Conservation (phyloP, 495 filamentous ascomycete species). For the Apiosordaria backusii region DNA sequence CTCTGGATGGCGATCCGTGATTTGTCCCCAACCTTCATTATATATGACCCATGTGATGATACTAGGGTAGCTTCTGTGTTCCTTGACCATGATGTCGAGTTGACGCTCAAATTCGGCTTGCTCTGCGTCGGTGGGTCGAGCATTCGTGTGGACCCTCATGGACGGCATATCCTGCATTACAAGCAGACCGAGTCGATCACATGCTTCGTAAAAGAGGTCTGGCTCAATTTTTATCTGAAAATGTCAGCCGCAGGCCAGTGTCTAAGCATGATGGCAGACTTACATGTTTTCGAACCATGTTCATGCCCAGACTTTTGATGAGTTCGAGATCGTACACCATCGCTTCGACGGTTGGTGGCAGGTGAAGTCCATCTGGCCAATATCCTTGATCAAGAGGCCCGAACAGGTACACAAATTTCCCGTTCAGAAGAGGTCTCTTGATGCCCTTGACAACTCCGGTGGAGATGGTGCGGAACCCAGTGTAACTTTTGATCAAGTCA, state of each 20-base stretch:
- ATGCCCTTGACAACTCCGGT: conserved; percentile 53
- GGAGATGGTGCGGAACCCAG: conserved; percentile 62
- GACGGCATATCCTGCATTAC: conserved; percentile 70
- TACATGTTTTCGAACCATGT: conserved; percentile 66
- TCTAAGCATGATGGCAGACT: conserved; percentile 17
- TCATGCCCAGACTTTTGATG: conserved; percentile 61
- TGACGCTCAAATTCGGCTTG: conserved; percentile 61
- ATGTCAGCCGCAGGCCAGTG: not conserved
- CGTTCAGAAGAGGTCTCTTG: conserved; percentile 59
- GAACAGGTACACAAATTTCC: conserved; percentile 62
- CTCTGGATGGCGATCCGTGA: conserved; percentile 49
- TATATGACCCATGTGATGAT: conserved; percentile 61
- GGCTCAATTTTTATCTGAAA: conserved; percentile 64
- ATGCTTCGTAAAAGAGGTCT: conserved; percentile 63
- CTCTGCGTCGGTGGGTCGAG: conserved; percentile 42
- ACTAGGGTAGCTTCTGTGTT: conserved; percentile 60
- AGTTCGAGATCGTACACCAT: conserved; percentile 62
- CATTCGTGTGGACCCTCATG: conserved; percentile 37
- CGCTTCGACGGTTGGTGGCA: conserved; percentile 57
- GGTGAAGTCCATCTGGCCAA: conserved; percentile 66
- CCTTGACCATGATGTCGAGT: conserved; percentile 56
- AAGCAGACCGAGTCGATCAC: conserved; percentile 59
- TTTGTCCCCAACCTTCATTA: conserved; percentile 70
- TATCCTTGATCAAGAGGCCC: conserved; percentile 66
- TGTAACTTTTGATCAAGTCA: conserved; percentile 58